Evolutionary conservation across 1,284 basidiomycete genomes (phyloP), one percentile per base, ranked within the genome.

Genomic region (Tylopilus sp.): DNA sequence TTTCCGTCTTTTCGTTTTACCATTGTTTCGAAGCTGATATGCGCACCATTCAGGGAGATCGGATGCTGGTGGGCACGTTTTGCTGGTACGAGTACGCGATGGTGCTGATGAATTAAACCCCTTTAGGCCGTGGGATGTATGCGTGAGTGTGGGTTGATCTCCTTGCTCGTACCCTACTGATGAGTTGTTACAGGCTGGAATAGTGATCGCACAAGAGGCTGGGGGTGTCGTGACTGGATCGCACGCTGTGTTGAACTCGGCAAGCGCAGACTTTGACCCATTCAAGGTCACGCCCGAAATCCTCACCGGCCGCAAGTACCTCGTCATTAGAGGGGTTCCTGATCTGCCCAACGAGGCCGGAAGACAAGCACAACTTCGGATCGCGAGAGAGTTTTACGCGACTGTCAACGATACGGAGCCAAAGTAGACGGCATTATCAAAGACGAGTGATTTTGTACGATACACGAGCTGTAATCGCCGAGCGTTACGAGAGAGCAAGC

Each of bases 121-220:
- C 19, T 15, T 3, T 11, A 56, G 59, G 61, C 83, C 91, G n/a
- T 94, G 91, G 91, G 92, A 94, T 64, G 86, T 93, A 43, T 91
- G 86, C 59, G 91, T 81, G 58, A 64, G 78, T 71, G 31, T 9
- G 33, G 3, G 4, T n/a, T 21, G n/a, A 2, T 39, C 26, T 13
- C 21, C 10, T 31, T 16, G 36, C 4, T 21, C 9, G 41, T 30
- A 35, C 29, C 10, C n/a, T 25, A 4, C 37, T 52, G 35, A 54
- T 18, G 6, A 25, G 29, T 28, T 21, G 15, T 29, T 60, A 1
- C 66, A 85, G 74, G 86, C 96, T 1, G 95, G 94, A 0, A 83
- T 92, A n/a, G 85, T 95, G 54, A 95, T 99, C 55, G 89, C 91
- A 0, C 78, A 90, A 54, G 96, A 97, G 67, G 91, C 95, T 0